Evolutionary conservation across 1,284 basidiomycete genomes (phyloP), one percentile per base, ranked within the genome.

Genomic region (Phaffia rhodozyma): DNA sequence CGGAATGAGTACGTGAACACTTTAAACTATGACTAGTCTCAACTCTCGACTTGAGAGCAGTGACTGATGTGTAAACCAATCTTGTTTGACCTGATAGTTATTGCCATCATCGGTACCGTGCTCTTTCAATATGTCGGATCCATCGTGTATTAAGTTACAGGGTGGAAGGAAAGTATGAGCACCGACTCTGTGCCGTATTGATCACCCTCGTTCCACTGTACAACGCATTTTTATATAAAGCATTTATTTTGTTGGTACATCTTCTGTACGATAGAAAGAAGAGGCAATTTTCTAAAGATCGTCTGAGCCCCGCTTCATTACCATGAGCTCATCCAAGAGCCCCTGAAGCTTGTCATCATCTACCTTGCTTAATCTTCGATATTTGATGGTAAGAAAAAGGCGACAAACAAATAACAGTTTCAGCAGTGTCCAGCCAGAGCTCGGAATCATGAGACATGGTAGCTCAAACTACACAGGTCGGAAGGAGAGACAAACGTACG

Each of bases 311-410:
- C 38, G 38, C 38, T 43, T 43, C 38, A 43, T 43, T 11, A 81
- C 82, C 71, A 91, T 87, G 52, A 93, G 87, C 72, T 92, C 89
- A 70, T 90, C 85, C 5, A 93, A 79, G 47, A 91, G 78, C 0
- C 82, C 80, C 72, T 93, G 89, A 57, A 93, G 77, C 66, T 83
- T 78, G 69, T 91, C 89, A 68, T 93, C 90, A 67, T 93, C 91
- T 66, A 90, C 84, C 72, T 89, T 88, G 25, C 87, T 85, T 54
- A 92, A 80, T 74, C 89, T 91, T 66, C 13, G 30, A 58, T n/a
- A 0, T 32, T 51, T 49, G 34, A 32, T 18, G 30, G 18, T n/a
- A 34, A 6, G 20, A 57, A 29, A 18, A 58, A 7, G 30, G 30
- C 32, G 13, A 43, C 38, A 43, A 11, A 43, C 5, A 16, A 2